phyloP scores from a whole-genome alignment of 768 basidiomycete genomes.

The Trametes cinnabarina region DNA sequence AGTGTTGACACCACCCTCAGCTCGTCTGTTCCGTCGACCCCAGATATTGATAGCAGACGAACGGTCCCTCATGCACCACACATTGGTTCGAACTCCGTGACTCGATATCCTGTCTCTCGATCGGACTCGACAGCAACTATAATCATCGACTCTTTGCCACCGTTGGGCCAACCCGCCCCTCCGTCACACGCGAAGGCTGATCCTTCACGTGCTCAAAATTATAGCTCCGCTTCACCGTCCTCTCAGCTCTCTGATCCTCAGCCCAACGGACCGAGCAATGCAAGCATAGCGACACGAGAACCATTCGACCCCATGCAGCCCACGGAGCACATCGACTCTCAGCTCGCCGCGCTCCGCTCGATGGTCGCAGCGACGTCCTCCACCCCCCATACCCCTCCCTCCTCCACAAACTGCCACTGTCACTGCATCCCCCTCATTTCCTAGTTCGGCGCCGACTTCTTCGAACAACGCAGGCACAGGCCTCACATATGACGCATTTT shows the following conservation, averaged over 20 bases:
- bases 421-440: not conserved
- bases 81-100: not conserved
- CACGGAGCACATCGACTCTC: slow-evolving; percentile 19
- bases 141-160: slow-evolving; percentile 3
- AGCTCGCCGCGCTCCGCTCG: slow-evolving; percentile 16
- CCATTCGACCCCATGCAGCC: slow-evolving; percentile 21
- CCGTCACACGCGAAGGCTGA: not conserved
- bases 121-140: slow-evolving; percentile 17
- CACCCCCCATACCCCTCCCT: slow-evolving; percentile 10
- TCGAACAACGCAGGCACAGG: not conserved
- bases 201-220: not conserved
- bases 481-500: slow-evolving; percentile 24
- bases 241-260: not conserved
- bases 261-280: not conserved
- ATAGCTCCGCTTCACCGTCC: not conserved
- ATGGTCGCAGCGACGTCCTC: slow-evolving; percentile 10
- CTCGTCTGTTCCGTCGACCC: slow-evolving; percentile 5
- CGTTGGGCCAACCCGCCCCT: not conserved
- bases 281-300: slow-evolving; percentile 6
- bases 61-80: slow-evolving; percentile 10
- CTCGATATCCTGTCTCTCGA: slow-evolving; percentile 16
- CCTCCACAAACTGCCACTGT: not conserved
- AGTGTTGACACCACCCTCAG: slow-evolving; percentile 3
- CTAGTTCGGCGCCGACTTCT: not conserved
- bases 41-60: not conserved